Base-by-base conservation (phyloP, 805 yeast genomes). In the Spathaspora arborariae region DNA sequence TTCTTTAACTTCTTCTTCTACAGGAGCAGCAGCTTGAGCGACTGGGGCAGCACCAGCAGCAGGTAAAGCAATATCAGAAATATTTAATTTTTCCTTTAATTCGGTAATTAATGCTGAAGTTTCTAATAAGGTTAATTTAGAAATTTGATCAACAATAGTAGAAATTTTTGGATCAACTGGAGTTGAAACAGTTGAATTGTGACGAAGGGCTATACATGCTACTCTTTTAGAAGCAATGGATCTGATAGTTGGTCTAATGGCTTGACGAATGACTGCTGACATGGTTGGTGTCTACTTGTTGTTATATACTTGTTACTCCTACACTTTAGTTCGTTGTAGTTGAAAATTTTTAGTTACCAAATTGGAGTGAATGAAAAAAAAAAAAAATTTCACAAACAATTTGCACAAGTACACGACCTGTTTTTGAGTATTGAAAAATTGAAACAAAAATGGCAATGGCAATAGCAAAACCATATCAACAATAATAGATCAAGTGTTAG, bases 121-220 rank as follows among this genome's bases (percentile, higher is more conserved):
- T 74, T 94, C 99, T 62, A 91, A 76, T 47, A 94, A 78, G n/a
- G 96, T 90, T 65, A 94, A 79, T 57, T 86, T 80, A 45, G 97
- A 82, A 64, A 94, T 94, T 61, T 88, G 87, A 62, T 88, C 94
- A 46, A 94, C 99, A 57, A 94, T 91, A 46, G 81, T 68, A 40
- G 84, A 59, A 67, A 94, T 90, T 70, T 92, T 91, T 55, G 97
- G 94, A 68, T 87, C 94, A 47, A 87, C 92, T 50, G 83, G 75
- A 13, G 78, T 72, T 64, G 75, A 49, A 54, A 63, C 61, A 56
- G 78, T 70, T 33, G 83, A 70, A 62, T 79, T 78, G 59, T 67
- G 70, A 65, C 85, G 79, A 45, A 64, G 61, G 22, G 55, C 27
- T 35, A 48, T 54, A 40, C 51, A 57, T 13, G 56, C 55, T 8